phyloP scores from a whole-genome alignment of 768 basidiomycete species.

The Peribolospora kevripleyi region DNA sequence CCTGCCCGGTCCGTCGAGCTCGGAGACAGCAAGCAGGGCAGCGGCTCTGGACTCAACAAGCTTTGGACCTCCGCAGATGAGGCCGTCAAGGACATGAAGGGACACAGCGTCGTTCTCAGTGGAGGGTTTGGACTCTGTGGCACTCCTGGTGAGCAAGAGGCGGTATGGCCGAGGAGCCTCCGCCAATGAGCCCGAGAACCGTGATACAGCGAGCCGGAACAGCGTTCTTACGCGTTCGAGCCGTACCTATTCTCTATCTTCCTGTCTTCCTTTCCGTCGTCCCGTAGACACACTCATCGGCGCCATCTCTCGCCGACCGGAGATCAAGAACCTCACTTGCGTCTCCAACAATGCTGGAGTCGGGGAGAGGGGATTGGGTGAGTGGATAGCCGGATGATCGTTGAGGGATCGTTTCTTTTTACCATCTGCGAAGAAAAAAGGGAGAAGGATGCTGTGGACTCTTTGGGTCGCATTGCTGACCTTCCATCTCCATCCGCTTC shows the following conservation, averaged over 20 bases:
- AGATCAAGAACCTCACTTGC: constrained; percentile 49
- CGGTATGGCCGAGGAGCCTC: neutral
- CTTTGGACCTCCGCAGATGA: constrained; percentile 63
- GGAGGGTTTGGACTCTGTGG: constrained; percentile 80
- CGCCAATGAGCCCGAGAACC: too few relatives aligned
- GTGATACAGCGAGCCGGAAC: too few relatives aligned
- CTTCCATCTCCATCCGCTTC: neutral
- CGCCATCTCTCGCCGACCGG: constrained; percentile 47
- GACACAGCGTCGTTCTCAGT: constrained; percentile 50
- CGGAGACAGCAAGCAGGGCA: too few relatives aligned
- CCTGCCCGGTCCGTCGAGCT: too few relatives aligned
- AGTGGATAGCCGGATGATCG: constrained; percentile 16
- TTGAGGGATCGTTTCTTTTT: constrained; percentile 1
- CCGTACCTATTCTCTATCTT: neutral
- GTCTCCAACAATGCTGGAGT: constrained; percentile 65
- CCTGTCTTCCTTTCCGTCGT: neutral
- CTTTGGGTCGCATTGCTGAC: neutral
- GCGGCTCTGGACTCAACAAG: constrained; percentile 18
- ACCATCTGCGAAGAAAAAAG: neutral
- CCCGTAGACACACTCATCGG: constrained; percentile 52
- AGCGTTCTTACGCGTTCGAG: too few relatives aligned
- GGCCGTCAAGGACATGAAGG: constrained; percentile 58
- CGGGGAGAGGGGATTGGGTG: constrained; percentile 13
- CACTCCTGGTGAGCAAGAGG: constrained; percentile 38
- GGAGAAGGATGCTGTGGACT: too few relatives aligned